Evolutionary conservation across 352 stramenopile genomes (phyloP), one percentile per base, ranked within the genome.

Genomic region (Pythium brassicae): DNA sequence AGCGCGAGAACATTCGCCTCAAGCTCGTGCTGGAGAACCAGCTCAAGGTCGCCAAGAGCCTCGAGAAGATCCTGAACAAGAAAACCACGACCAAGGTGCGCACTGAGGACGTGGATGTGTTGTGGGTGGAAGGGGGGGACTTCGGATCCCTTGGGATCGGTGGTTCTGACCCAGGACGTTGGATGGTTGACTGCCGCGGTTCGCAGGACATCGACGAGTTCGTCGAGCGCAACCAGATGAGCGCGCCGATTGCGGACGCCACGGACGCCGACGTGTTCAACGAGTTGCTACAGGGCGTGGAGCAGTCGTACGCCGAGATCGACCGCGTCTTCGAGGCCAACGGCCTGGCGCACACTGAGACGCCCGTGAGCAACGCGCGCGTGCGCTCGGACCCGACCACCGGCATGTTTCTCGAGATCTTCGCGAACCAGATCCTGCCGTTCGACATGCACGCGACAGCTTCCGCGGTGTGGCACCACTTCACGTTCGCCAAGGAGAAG

Each of bases 1-100:
- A 86, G 53, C 54, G 71, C 19, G 77, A 87, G 57, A 87, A 87
- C 50, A 68, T 74, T n/a, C 64, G 74, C 9, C 62, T 87, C 4
- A 76, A 76, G 50, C 52, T 65, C 8, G 65, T 81, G 39, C 57
- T 87, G 39, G 74, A 86, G 48, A 73, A 65, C n/a, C 77, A 87
- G 46, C 71, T 87, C 60, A 84, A 84, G 63, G 68, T 86, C 44
- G 75, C 68, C 20, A 73, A 72, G 43, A 76, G 63, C 59, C 68
- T 83, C 22, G 68, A 75, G 26, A 77, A 77, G 32, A 22, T 78
- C 29, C 48, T 83, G 26, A 60, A 80, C 29, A 66, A 68, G 14
- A 61, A 50, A 8, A 50, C 66, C 7, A 78, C 56, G 17, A 64
- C 62, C 19, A 39, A 65, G 32, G 67, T 72, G 53, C 32, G 47